phyloP scores from a whole-genome alignment of 352 stramenopile species.

The Globisporangium heterothallicum region DNA sequence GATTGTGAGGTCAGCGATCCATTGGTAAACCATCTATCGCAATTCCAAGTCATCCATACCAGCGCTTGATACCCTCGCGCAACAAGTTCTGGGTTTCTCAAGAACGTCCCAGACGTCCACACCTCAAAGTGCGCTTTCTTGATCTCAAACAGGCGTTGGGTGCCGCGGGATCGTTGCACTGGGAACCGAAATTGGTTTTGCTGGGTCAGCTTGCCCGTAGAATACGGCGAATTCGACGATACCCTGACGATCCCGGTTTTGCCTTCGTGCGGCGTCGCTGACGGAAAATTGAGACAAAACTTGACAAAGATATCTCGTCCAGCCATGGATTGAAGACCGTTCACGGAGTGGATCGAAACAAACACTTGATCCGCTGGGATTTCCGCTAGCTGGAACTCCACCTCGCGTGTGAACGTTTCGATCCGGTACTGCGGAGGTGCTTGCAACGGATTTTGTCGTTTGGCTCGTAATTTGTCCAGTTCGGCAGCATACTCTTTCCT shows the following conservation, averaged over 20 bases:
- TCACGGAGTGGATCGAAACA: conserved; percentile 42
- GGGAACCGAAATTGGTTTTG: conserved; percentile 38
- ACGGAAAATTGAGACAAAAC: conserved; percentile 71
- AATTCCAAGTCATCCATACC: conserved; percentile 20
- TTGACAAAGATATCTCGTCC: conserved; percentile 64
- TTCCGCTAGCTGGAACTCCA: conserved; percentile 40
- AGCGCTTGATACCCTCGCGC: conserved; percentile 60
- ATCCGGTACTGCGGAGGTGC: conserved; percentile 38
- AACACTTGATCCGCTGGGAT: conserved; percentile 49
- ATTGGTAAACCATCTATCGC: background rate
- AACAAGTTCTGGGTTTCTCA: conserved; percentile 63
- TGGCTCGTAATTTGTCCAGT: conserved; percentile 45
- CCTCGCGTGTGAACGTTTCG: conserved; percentile 25
- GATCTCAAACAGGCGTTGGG: conserved; percentile 73
- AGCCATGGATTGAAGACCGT: conserved; percentile 29
- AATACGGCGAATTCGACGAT: conserved; percentile 22
- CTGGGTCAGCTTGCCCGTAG: conserved; percentile 14
- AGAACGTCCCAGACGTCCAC: conserved; percentile 53
- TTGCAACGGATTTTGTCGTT: conserved; percentile 45
- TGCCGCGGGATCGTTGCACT: conserved; percentile 54
- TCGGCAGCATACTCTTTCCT: conserved; percentile 53
- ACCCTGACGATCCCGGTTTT: conserved; percentile 42
- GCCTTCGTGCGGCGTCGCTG: conserved; percentile 45
- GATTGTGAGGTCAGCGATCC: background rate
- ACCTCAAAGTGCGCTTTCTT: conserved; percentile 79